Conservation (phyloP, 345 rosid species). For the Jatropha curcas region DNA sequence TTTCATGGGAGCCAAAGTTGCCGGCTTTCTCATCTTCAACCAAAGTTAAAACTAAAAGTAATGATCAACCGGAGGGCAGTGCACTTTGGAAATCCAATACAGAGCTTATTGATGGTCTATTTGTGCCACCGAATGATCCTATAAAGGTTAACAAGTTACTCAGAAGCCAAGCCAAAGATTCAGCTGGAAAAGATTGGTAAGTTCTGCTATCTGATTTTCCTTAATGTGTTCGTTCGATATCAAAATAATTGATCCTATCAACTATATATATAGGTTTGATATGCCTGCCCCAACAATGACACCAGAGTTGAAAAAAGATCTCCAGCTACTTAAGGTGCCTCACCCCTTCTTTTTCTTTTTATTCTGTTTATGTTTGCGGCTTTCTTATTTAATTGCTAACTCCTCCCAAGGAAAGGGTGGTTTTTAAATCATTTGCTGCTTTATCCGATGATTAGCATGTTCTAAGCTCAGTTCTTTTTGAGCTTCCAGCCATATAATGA, state of each 20-base stretch:
- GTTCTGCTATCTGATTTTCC: background rate
- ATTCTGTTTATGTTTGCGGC: background rate
- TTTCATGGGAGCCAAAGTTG: constrained; percentile 82
- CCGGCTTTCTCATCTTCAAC: constrained; percentile 32
- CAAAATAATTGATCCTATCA: background rate
- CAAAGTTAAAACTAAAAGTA: constrained; percentile 11
- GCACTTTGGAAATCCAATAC: constrained; percentile 60
- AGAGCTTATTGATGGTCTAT: constrained; percentile 81
- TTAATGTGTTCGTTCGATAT: background rate
- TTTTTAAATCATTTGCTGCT: background rate
- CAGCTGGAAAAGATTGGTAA: constrained; percentile 70
- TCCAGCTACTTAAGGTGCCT: constrained; percentile 82
- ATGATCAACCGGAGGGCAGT: constrained; percentile 28
- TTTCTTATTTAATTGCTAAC: background rate
- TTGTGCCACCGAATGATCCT: constrained; percentile 73
- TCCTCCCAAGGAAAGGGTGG: too few species aligned
- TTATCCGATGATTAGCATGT: background rate
- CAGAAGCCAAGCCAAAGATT: constrained; percentile 69
- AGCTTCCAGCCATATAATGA: too few species aligned
- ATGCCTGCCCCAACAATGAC: constrained; percentile 91
- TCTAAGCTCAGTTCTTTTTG: background rate
- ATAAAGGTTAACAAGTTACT: constrained; percentile 61
- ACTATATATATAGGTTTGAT: constrained; percentile 62
- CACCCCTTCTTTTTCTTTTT: background rate
- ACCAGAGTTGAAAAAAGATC: constrained; percentile 82